phyloP scores from a whole-genome alignment of 345 rosid genomes.

The Sonneratia alba region DNA sequence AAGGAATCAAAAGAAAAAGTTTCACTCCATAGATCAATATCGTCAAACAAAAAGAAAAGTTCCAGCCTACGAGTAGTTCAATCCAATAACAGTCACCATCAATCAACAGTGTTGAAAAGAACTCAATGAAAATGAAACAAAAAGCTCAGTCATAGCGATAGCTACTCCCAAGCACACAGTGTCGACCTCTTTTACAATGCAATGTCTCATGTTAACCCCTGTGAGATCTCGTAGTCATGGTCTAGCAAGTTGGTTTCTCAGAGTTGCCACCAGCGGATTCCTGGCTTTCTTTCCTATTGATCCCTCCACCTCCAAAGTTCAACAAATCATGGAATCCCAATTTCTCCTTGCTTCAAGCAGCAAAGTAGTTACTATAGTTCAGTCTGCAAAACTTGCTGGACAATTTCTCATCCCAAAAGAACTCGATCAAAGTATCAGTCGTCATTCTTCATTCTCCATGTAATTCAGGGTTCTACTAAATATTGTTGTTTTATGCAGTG shows the following conservation, averaged over 20 bases:
- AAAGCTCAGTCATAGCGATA: background rate
- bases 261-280: background rate
- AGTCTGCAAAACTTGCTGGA: background rate
- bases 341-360: background rate
- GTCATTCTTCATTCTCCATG: background rate
- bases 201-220: background rate
- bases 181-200: background rate
- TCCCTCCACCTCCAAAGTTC: background rate
- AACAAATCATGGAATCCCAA: background rate
- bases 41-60: background rate
- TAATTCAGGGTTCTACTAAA: too few species aligned
- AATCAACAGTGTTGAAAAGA: background rate
- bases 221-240: too few species aligned
- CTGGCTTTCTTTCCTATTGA: background rate
- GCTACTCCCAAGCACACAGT: too few species aligned
- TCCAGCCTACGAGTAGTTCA: background rate
- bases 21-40: background rate
- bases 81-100: background rate
- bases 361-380: background rate
- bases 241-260: background rate
- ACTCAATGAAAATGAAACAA: background rate
- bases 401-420: too few species aligned
- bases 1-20: conserved; percentile 4
- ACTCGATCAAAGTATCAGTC: background rate
- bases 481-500: background rate